A percentile compares a stretch with the other conserved stretches of the same genome.
These are phyloP conservation scores for Prunus padus DNA, from an alignment of 306 rosid species.

Conservation along the genomic window DNA sequence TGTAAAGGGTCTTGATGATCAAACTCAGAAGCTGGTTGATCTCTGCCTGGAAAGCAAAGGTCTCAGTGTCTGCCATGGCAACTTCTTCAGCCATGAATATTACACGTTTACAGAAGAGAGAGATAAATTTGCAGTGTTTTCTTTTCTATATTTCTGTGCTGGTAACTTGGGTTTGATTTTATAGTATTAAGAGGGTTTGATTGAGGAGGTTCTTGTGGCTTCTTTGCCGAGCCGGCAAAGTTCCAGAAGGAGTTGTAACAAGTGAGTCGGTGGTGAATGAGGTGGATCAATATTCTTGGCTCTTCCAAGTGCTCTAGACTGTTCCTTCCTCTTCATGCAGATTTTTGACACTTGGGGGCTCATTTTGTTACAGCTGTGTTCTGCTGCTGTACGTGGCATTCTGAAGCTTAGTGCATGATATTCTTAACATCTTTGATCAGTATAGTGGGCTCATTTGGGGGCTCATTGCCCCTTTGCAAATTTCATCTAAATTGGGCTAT, in stretches of 20 bases:
- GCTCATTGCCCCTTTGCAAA: too few species aligned
- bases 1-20: conserved; percentile 40
- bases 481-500: too few species aligned
- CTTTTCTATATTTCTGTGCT: background rate
- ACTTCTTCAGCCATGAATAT: conserved; percentile 21
- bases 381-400: background rate
- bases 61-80: conserved; percentile 24
- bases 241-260: background rate
- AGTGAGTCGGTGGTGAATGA: background rate
- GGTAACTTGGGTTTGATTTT: background rate
- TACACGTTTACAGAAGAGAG: background rate
- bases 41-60: conserved; percentile 34
- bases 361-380: background rate
- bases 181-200: background rate
- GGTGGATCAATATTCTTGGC: background rate
- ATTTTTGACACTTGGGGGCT: background rate
- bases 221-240: background rate
- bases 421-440: too few species aligned
- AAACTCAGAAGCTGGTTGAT: conserved; percentile 39
- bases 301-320: background rate
- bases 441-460: too few species aligned
- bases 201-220: conserved; percentile 16
- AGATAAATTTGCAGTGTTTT: background rate
- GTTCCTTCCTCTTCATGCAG: background rate
- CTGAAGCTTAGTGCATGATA: background rate